Base-by-base conservation (phyloP, 768 basidiomycete genomes). In the Xerocomus spinulosus region DNA sequence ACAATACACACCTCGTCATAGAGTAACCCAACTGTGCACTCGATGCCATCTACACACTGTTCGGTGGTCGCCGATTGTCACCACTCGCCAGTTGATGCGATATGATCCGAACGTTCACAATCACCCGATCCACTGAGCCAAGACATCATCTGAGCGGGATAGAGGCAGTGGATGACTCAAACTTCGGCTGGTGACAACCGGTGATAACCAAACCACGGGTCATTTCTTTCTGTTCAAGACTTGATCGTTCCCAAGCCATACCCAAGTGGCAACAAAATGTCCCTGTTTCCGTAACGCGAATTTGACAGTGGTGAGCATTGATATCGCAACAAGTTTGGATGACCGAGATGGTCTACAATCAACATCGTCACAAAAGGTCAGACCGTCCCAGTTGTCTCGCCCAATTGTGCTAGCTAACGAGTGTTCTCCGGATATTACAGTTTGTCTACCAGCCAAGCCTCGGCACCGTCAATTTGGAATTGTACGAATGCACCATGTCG, bases 341-440 rank as follows among this genome's bases (percentile, higher is more conserved):
- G n/a, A n/a, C n/a, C n/a, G n/a, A n/a, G n/a, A n/a, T n/a, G n/a
- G n/a, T n/a, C n/a, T n/a, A n/a, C n/a, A n/a, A n/a, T n/a, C n/a
- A n/a, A 17, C n/a, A 34, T n/a, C 10, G 21, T 21, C 21, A 37
- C 20, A 37, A 14, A 37, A 36, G 13, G 20, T 5, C 20, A 36
- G 35, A 34, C 17, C n/a, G 20, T 35, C 25, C 5, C 32, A 18
- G 28, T 24, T 28, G 5, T 26, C 29, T 35, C 15, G n/a, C 39
- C 23, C 50, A 43, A 36, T 49, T 54, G 43, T 36, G 34, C 30
- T 44, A 48, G 46, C 32, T 47, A 41, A 50, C 48, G 48, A 42
- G 40, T 41, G 28, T 26, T 41, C 39, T 59, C 44, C 35, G 33
- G 53, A 53, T 48, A 50, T 60, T 55, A 60, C 50, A 52, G 42